Conservation (phyloP, 768 basidiomycete genomes). For the Tricholoma bakamatsutake region DNA sequence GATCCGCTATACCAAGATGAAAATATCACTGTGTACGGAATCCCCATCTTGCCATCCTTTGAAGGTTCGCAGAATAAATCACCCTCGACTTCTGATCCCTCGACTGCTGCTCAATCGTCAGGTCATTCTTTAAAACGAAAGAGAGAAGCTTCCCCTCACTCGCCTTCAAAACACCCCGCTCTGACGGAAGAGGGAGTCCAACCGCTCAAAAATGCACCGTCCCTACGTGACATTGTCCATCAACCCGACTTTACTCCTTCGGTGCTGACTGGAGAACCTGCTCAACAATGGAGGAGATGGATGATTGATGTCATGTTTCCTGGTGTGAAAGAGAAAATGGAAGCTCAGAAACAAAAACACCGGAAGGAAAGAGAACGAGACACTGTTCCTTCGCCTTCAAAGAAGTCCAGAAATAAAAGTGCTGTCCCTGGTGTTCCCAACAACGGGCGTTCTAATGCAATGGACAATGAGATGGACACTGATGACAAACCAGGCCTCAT, state of each 20-base stretch:
- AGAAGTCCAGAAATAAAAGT: neutral
- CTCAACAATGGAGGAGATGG: slow-evolving; percentile 50
- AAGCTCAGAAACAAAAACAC: slow-evolving; percentile 9
- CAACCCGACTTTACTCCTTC: slow-evolving; percentile 22
- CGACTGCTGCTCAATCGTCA: neutral
- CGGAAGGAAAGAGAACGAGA: slow-evolving; percentile 5
- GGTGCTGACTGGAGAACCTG: slow-evolving; percentile 36
- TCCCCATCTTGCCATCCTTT: slow-evolving; percentile 36
- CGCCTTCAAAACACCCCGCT: slow-evolving; percentile 29
- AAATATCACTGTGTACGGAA: slow-evolving; percentile 58
- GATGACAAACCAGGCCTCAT: neutral
- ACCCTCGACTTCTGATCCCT: neutral
- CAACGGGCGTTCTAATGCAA: neutral
- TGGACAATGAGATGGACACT: neutral
- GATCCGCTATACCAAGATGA: slow-evolving; percentile 55
- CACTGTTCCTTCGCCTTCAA: neutral
- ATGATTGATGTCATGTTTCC: slow-evolving; percentile 63
- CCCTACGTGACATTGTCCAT: slow-evolving; percentile 15
- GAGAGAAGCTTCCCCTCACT: slow-evolving; percentile 32
- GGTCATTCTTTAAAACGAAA: slow-evolving; percentile 37
- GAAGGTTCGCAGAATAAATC: neutral
- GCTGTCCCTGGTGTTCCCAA: neutral
- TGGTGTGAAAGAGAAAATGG: slow-evolving; percentile 21
- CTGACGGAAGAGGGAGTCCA: neutral
- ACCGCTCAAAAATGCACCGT: slow-evolving; percentile 12